A percentile compares a stretch with the other conserved stretches of the same genome.
These are phyloP conservation scores for Trypethelium eluteriae DNA, from an alignment of 495 filamentous ascomycete species.

Conservation along the genomic window DNA sequence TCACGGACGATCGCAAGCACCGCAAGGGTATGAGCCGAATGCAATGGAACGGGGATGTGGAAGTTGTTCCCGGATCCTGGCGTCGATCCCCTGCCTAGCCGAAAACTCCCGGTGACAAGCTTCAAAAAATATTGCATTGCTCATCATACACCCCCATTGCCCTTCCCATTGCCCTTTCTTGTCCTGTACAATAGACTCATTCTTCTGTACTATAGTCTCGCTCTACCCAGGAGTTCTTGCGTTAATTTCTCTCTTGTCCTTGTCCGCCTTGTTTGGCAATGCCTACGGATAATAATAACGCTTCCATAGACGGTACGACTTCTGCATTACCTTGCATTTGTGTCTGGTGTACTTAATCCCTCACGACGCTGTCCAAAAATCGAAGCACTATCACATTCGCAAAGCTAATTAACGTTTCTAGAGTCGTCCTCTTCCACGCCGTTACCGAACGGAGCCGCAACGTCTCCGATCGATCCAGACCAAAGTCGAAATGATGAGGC, in stretches of 20 bases:
- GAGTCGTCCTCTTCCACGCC: not conserved
- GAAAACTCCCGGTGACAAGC: constrained; percentile 8
- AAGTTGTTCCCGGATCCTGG: not conserved
- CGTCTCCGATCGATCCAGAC: not conserved
- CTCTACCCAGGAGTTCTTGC: not conserved
- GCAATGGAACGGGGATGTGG: no score
- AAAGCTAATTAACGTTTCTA: not conserved
- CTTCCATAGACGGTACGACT: constrained; percentile 9
- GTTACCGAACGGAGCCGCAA: not conserved
- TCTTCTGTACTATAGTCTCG: constrained; percentile 2
- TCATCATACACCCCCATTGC: not conserved
- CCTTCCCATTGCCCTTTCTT: not conserved
- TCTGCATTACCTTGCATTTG: no score
- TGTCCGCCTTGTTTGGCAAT: not conserved
- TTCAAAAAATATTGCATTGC: constrained; percentile 6
- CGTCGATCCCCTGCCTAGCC: not conserved
- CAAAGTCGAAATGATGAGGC: not conserved
- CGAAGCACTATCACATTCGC: not conserved
- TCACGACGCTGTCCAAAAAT: not conserved
- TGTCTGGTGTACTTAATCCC: no score
- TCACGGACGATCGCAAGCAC: no score
- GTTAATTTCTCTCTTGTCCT: not conserved
- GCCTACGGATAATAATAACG: constrained; percentile 7
- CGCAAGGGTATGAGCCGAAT: no score
- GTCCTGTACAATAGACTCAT: constrained; percentile 1